Base-by-base conservation (phyloP, 2,329 filamentous ascomycete genomes). In the Phaeophleospora eucalypticola region DNA sequence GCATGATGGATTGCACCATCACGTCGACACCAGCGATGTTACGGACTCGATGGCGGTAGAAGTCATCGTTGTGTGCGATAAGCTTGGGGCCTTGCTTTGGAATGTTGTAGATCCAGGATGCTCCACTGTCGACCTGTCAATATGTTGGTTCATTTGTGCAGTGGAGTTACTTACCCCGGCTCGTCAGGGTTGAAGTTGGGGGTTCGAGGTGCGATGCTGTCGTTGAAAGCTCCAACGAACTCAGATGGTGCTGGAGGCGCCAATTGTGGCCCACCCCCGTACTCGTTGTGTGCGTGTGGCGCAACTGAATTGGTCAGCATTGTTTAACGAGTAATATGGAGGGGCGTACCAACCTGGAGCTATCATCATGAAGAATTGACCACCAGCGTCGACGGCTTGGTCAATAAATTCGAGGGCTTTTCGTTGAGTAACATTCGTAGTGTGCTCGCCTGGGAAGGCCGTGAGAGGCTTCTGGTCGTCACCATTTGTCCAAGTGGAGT, bases 321-420 rank as follows among this genome's bases (percentile, higher is more conserved):
- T 15, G 33, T 4, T 15, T 36, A 36, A 15, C 7, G 14, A 34
- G 6, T 19, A 35, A 9, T 14, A 16, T 43, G n/a, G 19, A n/a
- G 14, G 19, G 6, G 12, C 27, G 20, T n/a, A 21, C 41, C 36
- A 14, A 38, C 35, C 47, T 12, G 53, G 54, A 3, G 54, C 54
- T 2, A 55, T 46, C 7, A 48, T 52, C 34, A 57, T 19, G 37
- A 57, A 57, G 48, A 54, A 57, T 17, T 46, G 54, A 6, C 48
- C 36, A 29, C 36, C 38, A 8, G 37, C 17, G 4, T 41, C 32
- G 2, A 47, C 48, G 12, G 54, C 54, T 12, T 57, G 44, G 12
- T 55, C 49, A 14, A 87, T 63, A 35, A 86, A 79, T 0, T 74
- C 77, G 4, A 76, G 68, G 0, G 82, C 76, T 48, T 82, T 80